Base-by-base conservation (phyloP, 352 stramenopile genomes). In the Phytophthora meadii region DNA sequence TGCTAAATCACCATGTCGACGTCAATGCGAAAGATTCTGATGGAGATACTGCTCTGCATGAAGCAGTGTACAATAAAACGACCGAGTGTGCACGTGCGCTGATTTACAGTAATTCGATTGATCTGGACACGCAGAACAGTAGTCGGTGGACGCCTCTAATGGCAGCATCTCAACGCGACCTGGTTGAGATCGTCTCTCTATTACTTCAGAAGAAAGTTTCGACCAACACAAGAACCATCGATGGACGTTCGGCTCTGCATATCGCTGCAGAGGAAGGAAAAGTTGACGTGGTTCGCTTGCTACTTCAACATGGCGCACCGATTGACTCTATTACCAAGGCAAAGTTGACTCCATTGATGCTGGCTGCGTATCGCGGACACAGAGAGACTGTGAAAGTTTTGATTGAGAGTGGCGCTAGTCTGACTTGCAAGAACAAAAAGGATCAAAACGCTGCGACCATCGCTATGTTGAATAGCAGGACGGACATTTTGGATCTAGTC, bases 11-110 rank as follows among this genome's bases (percentile, higher is more conserved):
- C 11, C 34, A 48, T 5, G 49, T 22, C 5, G 9, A 55, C 2
- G 47, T 54, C 2, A 49, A 70, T 36, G 39, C 47, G 11, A 44
- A 54, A 39, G 60, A 62, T 22, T 17, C 11, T 1, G 41, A 70
- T 5, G 62, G 54, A 2, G 61, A 70, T 36, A 52, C 51, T 40
- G 61, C 61, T 27, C 53, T 68, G 22, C 61, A 64, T 59, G 37
- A 61, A 49, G 28, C 61, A 44, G 54, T 64, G 15, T 65, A 65
- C 30, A 47, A 49, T 51, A 27, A 25, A 2, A 42, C 52, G 11
- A 15, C 24, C 9, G 54, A 47, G n/a, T 41, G 34, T 9, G 32
- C 49, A 44, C 22, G 37, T 5, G 24, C 34, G 10, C 28, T 70
- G 12, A 30, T 51, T 8, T 8, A 40, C 10, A 19, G 28, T 22